Conservation (phyloP, 257 asterid species). For the Ilex asprella region DNA sequence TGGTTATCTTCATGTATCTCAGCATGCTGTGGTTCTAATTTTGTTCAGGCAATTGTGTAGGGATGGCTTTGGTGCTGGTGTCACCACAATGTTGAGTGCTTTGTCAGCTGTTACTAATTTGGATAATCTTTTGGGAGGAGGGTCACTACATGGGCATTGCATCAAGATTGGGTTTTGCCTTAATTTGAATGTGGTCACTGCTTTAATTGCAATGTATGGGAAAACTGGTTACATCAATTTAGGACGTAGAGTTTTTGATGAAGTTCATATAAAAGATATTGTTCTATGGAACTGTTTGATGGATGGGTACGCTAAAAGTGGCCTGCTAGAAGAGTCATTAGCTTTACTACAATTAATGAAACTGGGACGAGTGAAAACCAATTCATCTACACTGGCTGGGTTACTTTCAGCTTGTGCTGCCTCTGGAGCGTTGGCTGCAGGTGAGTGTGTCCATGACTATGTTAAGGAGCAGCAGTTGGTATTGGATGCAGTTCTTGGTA, state of each 20-base stretch:
- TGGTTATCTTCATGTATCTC: slow-evolving; percentile 35
- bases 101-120: slow-evolving; percentile 32
- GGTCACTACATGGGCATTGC: slow-evolving; percentile 37
- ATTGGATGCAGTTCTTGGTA: slow-evolving; percentile 49
- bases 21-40: slow-evolving; percentile 25
- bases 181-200: slow-evolving; percentile 30
- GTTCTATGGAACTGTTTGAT: slow-evolving; percentile 65
- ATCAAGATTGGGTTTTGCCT: slow-evolving; percentile 44
- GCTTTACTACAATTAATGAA: slow-evolving; percentile 34
- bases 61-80: slow-evolving; percentile 18
- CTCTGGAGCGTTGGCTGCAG: slow-evolving; percentile 32
- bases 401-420: slow-evolving; percentile 49
- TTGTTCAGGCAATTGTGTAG: slow-evolving; percentile 29
- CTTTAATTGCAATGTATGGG: slow-evolving; percentile 54
- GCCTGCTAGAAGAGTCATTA: slow-evolving; percentile 35
- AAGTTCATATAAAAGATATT: slow-evolving; percentile 36
- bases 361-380: slow-evolving; percentile 26
- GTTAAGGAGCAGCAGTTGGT: slow-evolving; percentile 24
- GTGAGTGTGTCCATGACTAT: slow-evolving; percentile 28
- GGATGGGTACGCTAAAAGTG: slow-evolving; percentile 48
- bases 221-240: slow-evolving; percentile 25
- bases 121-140: slow-evolving; percentile 17
- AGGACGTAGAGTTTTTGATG: slow-evolving; percentile 43
- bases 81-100: slow-evolving; percentile 32
- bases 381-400: slow-evolving; percentile 51